Percentiles rank a stretch among this genome's conserved stretches.
Evolutionary conservation across 495 filamentous ascomycete species (phyloP).

Genomic region (Hapsidospora chrysogenum): DNA sequence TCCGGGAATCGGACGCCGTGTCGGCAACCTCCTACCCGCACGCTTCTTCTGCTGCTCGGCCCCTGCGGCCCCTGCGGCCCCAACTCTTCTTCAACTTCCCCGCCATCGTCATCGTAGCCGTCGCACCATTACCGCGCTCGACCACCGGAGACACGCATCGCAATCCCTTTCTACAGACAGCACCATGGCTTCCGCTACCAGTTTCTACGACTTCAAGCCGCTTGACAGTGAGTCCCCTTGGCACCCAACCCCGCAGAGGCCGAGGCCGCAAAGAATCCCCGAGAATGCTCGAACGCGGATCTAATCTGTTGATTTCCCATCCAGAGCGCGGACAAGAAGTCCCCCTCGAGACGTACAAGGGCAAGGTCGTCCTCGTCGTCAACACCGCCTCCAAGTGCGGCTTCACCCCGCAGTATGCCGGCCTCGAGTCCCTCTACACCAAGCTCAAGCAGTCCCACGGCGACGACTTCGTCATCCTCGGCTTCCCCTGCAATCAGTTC

Average conservation of each 20-base stretch:
- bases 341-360: constrained; percentile 49
- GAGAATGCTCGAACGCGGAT: no score
- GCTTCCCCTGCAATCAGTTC: constrained; percentile 99
- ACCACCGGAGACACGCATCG: no score
- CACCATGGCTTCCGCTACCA: constrained; percentile 80
- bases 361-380: constrained; percentile 88
- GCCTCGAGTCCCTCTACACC: constrained; percentile 84
- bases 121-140: no score
- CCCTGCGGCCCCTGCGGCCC: no score
- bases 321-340: constrained; percentile 61
- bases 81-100: no score
- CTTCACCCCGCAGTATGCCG: constrained; percentile 91
- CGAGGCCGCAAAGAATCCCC: constrained; percentile 5
- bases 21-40: no score
- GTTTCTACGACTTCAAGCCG: constrained; percentile 83
- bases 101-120: no score
- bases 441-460: constrained; percentile 47
- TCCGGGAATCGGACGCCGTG: no score
- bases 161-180: no score
- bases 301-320: no score
- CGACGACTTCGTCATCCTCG: constrained; percentile 69
- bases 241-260: not conserved
- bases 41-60: no score
- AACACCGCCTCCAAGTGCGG: constrained; percentile 99
- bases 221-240: constrained; percentile 46